These are phyloP conservation scores for Ceratocystis papillata DNA, from an alignment of 2,329 filamentous ascomycete genomes.

Conservation along the genomic window DNA sequence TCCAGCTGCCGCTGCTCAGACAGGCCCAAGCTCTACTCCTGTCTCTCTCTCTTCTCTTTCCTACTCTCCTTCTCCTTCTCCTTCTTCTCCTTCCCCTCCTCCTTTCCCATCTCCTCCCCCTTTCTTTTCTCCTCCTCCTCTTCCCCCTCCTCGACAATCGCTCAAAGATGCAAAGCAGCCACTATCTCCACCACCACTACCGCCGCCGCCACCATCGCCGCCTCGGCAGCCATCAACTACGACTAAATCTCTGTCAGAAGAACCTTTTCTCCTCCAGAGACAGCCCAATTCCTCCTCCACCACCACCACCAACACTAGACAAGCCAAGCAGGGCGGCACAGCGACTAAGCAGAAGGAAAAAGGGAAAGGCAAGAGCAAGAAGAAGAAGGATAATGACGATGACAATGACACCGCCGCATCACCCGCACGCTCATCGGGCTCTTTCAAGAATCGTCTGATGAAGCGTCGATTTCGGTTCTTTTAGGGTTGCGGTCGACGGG, in stretches of 20 bases:
- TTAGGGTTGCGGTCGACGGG: neutral
- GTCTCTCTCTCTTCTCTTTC: neutral
- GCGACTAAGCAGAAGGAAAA: conserved; percentile 15
- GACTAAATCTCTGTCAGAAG: neutral
- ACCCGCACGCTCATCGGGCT: conserved; percentile 3
- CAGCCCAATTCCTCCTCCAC: neutral
- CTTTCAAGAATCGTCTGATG: conserved; percentile 8
- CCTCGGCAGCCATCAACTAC: neutral
- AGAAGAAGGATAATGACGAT: neutral
- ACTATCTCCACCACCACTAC: neutral
- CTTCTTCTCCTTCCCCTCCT: too few species aligned
- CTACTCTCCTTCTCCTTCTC: too few species aligned
- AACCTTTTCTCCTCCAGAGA: neutral
- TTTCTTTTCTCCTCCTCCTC: neutral
- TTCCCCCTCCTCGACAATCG: neutral
- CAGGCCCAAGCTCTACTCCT: neutral
- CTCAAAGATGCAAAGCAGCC: neutral
- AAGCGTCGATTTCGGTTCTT: conserved; percentile 20
- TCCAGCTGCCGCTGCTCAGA: neutral
- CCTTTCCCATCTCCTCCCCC: too few species aligned
- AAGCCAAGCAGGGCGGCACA: neutral
- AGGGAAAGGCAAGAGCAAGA: conserved; percentile 15
- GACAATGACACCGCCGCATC: neutral
- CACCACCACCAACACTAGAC: neutral
- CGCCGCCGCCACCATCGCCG: neutral